Percentiles rank a stretch among this genome's conserved stretches.
Conservation (phyloP, 2,329 filamentous ascomycete genomes). For the Claviceps digitariae region DNA sequence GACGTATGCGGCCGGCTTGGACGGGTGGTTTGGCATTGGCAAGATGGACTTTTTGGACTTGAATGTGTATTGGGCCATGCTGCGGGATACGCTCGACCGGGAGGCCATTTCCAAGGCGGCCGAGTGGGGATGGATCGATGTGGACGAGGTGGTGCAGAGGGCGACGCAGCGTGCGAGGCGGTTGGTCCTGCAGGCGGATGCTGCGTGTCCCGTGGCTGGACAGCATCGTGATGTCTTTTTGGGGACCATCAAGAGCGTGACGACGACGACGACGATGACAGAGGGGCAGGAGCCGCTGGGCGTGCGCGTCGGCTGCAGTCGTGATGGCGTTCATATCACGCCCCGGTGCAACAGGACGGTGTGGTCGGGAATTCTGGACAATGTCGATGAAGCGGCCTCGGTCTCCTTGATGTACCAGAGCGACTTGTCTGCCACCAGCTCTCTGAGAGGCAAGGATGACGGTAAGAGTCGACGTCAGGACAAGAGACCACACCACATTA, state of each 20-base stretch:
- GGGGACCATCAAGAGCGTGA: not conserved
- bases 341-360: constrained; percentile 1
- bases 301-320: not conserved
- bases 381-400: not conserved
- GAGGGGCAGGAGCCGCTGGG: not conserved
- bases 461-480: not conserved
- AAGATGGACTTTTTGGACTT: constrained; percentile 13
- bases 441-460: not conserved
- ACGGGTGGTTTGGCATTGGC: constrained; percentile 6
- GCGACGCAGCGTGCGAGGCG: not conserved
- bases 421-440: too few species aligned
- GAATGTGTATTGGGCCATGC: constrained; percentile 10
- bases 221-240: not conserved
- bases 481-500: not conserved
- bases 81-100: constrained; percentile 11
- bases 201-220: not conserved
- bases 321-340: constrained; percentile 3
- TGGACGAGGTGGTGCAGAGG: not conserved
- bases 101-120: constrained; percentile 5
- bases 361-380: constrained; percentile 1
- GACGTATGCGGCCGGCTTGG: constrained; percentile 4
- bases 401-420: not conserved
- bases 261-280: not conserved
- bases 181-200: not conserved
- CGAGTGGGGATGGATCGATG: constrained; percentile 8